These are phyloP conservation scores for Isoetes taiwanensis DNA, from an alignment of 75 land plant species.

Conservation along the genomic window DNA sequence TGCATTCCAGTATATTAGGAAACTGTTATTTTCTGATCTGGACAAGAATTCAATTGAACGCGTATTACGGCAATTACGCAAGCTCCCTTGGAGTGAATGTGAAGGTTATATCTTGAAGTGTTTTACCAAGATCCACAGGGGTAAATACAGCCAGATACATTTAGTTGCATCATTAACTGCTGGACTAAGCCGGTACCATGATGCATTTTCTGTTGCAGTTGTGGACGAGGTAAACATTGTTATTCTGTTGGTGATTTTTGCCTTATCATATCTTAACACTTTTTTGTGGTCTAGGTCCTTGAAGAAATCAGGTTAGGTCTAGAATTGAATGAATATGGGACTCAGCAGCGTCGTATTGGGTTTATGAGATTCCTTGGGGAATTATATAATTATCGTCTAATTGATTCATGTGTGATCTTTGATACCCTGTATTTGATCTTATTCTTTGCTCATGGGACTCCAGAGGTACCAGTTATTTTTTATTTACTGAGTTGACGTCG, in stretches of 20 bases:
- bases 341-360: slow-evolving; percentile 87
- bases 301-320: slow-evolving; percentile 86
- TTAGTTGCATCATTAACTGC: slow-evolving; percentile 86
- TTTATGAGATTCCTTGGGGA: slow-evolving; percentile 92
- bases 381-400: slow-evolving; percentile 79
- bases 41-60: slow-evolving; percentile 79
- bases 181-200: slow-evolving; percentile 83
- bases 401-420: slow-evolving; percentile 89
- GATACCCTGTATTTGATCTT: slow-evolving; percentile 87
- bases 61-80: slow-evolving; percentile 79
- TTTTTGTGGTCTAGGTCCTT: slow-evolving; percentile 45
- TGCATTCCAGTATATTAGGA: slow-evolving; percentile 78
- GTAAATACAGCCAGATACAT: slow-evolving; percentile 89
- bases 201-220: slow-evolving; percentile 89
- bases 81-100: slow-evolving; percentile 93
- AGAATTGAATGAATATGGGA: slow-evolving; percentile 89
- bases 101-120: slow-evolving; percentile 79
- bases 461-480: slow-evolving; percentile 47
- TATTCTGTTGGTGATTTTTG: background rate
- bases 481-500: background rate
- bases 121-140: slow-evolving; percentile 89
- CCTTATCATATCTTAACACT: slow-evolving; percentile 1
- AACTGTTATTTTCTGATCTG: slow-evolving; percentile 80
- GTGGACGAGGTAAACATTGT: slow-evolving; percentile 96
- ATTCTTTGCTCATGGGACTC: slow-evolving; percentile 70